Conservation (phyloP, 192 early-diverging fungal genomes). For the Obelidium mucronatum region DNA sequence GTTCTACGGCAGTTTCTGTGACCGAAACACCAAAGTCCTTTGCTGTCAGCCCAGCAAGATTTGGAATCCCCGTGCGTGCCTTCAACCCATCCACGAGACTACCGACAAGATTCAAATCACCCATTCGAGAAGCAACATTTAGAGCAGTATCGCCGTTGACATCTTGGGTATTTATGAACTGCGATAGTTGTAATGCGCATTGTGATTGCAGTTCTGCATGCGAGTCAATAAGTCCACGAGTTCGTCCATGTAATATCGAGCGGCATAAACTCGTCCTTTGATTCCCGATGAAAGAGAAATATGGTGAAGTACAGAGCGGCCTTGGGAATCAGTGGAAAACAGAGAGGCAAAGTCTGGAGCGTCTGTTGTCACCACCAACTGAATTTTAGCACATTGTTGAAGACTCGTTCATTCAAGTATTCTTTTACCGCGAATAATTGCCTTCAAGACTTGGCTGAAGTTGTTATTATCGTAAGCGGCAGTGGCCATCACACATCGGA, state of each 20-base stretch:
- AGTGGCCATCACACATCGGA: conserved; percentile 84
- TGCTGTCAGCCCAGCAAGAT: conserved; percentile 80
- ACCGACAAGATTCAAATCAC: conserved; percentile 82
- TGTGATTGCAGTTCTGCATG: not conserved
- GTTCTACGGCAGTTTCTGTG: no score
- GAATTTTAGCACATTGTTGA: not conserved
- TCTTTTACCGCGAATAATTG: not conserved
- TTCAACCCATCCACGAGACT: conserved; percentile 64
- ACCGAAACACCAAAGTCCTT: conserved; percentile 74
- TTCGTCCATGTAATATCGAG: conserved; percentile 89
- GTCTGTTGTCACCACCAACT: not conserved
- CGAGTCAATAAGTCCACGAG: conserved; percentile 62
- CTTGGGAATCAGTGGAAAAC: conserved; percentile 66
- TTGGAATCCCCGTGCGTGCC: conserved; percentile 71
- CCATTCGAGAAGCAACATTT: conserved; percentile 82
- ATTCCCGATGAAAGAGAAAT: conserved; percentile 74
- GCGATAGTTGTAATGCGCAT: conserved; percentile 60
- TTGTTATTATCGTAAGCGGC: conserved; percentile 55
- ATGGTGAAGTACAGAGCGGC: conserved; percentile 93
- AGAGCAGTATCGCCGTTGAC: conserved; percentile 81
- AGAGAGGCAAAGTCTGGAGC: not conserved
- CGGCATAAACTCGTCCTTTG: conserved; percentile 74
- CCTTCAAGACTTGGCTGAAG: not conserved
- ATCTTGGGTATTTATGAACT: conserved; percentile 66
- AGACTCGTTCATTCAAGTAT: not conserved